Evolutionary conservation across 176 grass and related monocot species (phyloP), one percentile per base, ranked within the genome.

Genomic region (Carex kokanica): DNA sequence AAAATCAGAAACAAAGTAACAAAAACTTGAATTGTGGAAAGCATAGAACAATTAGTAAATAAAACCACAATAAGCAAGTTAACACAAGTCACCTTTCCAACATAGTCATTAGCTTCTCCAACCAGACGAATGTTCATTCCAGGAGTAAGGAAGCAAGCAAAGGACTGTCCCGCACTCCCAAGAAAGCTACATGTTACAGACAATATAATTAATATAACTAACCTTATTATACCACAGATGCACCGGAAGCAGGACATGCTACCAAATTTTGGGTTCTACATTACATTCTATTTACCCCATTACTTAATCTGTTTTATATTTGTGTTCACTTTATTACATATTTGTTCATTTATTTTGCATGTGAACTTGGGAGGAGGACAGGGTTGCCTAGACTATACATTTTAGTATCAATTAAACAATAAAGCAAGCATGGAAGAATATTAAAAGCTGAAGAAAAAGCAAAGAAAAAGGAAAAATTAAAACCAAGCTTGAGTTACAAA

Each of bases 81-180:
- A 17, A 77, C 24, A 32, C 21, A 82, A 49, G 60, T 24, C 88
- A 99, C 97, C 97, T 99, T 99, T 74, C 97, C 97, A 2, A 99
- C 97, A 81, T 99, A 99, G 86, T 99, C 97, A 12, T 99, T 99
- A 61, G 97, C 91, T 86, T 99, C 97, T 38, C 97, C 97, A 74
- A 99, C 61, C 58, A 99, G 80, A 60, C 83, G 88, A 88, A 99
- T 72, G 66, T 95, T 94, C 93, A 99, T 99, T 86, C 97, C 97
- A 89, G 97, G 97, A 81, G 97, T 99, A 23, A 99, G 81, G 70
- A 99, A 99, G 84, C 93, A 95, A 67, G 91, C 91, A 88, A 99
- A 99, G 55, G 97, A 99, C 85, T 99, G 97, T 31, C 97, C 97
- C 64, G 93, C 97, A 87, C 97, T 99, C 84, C 97, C 97, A 83